Conservation (phyloP, 2,329 filamentous ascomycete genomes). For the Diaporthe citriasiana region DNA sequence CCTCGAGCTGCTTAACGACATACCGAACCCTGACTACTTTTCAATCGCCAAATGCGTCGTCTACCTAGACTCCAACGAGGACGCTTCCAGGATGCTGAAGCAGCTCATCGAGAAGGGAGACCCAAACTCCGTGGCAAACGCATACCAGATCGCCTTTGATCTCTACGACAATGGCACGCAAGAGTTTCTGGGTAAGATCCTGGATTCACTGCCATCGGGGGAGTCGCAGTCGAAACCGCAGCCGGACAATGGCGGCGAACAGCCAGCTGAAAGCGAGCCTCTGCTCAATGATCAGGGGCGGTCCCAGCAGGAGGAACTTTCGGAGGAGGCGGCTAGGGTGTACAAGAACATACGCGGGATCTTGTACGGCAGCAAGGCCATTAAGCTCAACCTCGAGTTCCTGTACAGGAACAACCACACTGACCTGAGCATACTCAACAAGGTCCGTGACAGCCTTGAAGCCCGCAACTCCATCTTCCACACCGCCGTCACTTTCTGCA, state of each 20-base stretch:
- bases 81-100: conserved; percentile 88
- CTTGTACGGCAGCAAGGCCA: conserved; percentile 91
- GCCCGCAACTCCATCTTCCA: conserved; percentile 98
- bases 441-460: conserved; percentile 94
- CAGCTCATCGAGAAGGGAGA: conserved; percentile 86
- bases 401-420: conserved; percentile 95
- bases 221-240: conserved; percentile 60
- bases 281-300: conserved; percentile 65
- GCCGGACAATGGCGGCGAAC: conserved; percentile 60
- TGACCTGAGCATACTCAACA: conserved; percentile 93
- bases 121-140: conserved; percentile 82
- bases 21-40: conserved; percentile 95
- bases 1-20: conserved; percentile 93
- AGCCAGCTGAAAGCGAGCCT: conserved; percentile 61
- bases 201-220: conserved; percentile 79
- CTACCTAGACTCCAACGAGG: conserved; percentile 90
- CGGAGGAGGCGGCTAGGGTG: conserved; percentile 67
- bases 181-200: conserved; percentile 92
- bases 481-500: conserved; percentile 95
- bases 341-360: conserved; percentile 76
- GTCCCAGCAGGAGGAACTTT: conserved; percentile 67
- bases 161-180: conserved; percentile 99
- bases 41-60: conserved; percentile 98
- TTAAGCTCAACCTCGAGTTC: conserved; percentile 96
- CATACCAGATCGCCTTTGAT: conserved; percentile 98